Evolutionary conservation across 441 rosid genomes (phyloP).

Genomic region (Biscutella auriculata): DNA sequence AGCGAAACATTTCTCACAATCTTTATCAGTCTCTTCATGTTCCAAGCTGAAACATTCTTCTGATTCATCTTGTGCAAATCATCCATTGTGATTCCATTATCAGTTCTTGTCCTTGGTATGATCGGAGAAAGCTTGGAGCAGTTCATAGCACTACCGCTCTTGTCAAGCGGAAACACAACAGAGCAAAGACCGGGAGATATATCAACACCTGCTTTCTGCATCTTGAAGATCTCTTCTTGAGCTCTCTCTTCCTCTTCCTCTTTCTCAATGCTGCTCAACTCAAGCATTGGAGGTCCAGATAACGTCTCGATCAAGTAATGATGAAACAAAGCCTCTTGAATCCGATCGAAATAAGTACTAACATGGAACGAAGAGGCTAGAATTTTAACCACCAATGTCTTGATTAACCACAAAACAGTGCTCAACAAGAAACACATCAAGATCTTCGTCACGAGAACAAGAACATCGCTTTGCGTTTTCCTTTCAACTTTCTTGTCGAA

Average conservation of each 20-base stretch:
- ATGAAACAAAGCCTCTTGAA: slow-evolving; percentile 45
- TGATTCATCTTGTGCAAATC: slow-evolving; percentile 35
- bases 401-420: slow-evolving; percentile 33
- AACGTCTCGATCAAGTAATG: slow-evolving; percentile 47
- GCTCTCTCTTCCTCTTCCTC: slow-evolving; percentile 47
- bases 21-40: slow-evolving; percentile 45
- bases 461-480: too few species aligned
- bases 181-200: slow-evolving; percentile 44
- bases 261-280: slow-evolving; percentile 45
- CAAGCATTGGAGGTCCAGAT: slow-evolving; percentile 44
- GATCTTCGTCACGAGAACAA: slow-evolving; percentile 4
- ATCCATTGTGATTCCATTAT: slow-evolving; percentile 41
- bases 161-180: slow-evolving; percentile 29
- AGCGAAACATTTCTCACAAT: slow-evolving; percentile 36
- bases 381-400: slow-evolving; percentile 49
- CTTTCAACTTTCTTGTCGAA: slow-evolving; percentile 34
- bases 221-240: too few species aligned
- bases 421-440: slow-evolving; percentile 29
- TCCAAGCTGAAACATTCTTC: slow-evolving; percentile 51
- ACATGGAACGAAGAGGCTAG: slow-evolving; percentile 53
- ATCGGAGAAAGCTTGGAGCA: slow-evolving; percentile 27
- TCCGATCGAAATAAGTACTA: slow-evolving; percentile 52
- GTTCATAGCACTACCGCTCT: slow-evolving; percentile 29
- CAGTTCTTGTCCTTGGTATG: slow-evolving; percentile 20
- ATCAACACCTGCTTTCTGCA: slow-evolving; percentile 27